Evolutionary conservation across 2,329 filamentous ascomycete genomes (phyloP), one percentile per base, ranked within the genome.

Genomic region (Colletotrichum australisinense): DNA sequence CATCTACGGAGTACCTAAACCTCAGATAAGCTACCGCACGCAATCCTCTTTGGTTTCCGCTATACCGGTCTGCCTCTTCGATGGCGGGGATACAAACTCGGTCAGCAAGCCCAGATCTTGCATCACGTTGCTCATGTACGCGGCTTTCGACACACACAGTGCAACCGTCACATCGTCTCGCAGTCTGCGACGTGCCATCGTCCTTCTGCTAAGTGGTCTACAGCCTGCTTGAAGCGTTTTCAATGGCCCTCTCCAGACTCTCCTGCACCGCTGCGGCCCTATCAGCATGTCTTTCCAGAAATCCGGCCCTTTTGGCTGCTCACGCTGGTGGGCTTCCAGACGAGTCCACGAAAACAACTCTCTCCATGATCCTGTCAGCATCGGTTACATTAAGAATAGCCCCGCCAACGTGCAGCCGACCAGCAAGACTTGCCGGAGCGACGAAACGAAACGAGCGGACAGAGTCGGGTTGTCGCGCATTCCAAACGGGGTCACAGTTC

Each of bases 371-470:
- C 42, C 49, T 63, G 65, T 67, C 65, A 64, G 46, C 24, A 52
- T 63, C 19, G 60, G 26, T n/a, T 19, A 19, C 19, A 52, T 24
- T 42, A 14, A 53, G 7, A 38, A 7, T 24, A 63, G 70, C 58
- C 59, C 59, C 69, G 53, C 66, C 59, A 52, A 38, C 59, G 28
- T 69, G 66, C 66, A 69, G 52, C 59, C 60, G 26, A 58, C 52
- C 42, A 59, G 22, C 24, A 38, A 49, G 58, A n/a, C 60, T 58
- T 59, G 59, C 30, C 59, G 66, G 66, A 69, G 59, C 55, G 46
- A 69, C 52, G 69, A 72, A 72, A 72, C 69, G 69, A 72, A 72
- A 72, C 69, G 69, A 69, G 66, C 69, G 66, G 59, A n/a, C 69
- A 60, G 24, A 12, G 59, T 55, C 59, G 66, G 42, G 60, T 63